Percentiles rank a stretch among this genome's conserved stretches.
Conservation (phyloP, 306 rosid genomes). For the Neltuma alba region DNA sequence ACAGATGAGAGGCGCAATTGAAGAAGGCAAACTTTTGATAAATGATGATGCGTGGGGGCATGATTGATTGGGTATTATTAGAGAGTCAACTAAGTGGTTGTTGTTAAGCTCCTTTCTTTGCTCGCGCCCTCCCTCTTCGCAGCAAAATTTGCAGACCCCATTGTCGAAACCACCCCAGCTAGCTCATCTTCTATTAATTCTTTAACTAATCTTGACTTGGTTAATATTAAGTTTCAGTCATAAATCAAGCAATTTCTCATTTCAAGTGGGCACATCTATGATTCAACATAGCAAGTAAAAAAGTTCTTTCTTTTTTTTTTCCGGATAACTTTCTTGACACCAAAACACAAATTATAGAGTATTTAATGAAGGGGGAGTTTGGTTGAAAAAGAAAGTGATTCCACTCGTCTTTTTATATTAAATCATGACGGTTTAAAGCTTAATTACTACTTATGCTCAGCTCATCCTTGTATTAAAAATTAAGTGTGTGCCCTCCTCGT, state of each 20-base stretch:
- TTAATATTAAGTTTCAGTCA: neutral
- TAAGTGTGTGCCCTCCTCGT: neutral
- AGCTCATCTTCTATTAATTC: neutral
- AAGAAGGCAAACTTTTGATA: conserved; percentile 26
- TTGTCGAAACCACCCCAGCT: neutral
- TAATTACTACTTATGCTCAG: no score
- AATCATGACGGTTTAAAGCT: neutral
- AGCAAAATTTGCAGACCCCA: conserved; percentile 2
- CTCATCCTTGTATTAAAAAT: neutral
- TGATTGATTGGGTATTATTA: conserved; percentile 72
- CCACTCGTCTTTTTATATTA: no score
- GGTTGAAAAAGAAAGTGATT: no score
- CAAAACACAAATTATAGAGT: no score
- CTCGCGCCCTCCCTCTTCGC: conserved; percentile 38
- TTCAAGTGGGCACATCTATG: neutral
- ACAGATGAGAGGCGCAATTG: conserved; percentile 26
- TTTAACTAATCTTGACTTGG: neutral
- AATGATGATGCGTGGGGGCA: conserved; percentile 45
- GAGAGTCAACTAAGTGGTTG: conserved; percentile 65
- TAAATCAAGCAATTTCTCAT: neutral
- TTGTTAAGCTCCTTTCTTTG: conserved; percentile 48
- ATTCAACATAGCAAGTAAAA: neutral
- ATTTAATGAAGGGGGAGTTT: no score
- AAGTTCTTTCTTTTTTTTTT: neutral
- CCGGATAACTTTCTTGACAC: neutral